Percentiles rank a stretch among this genome's conserved stretches.
Evolutionary conservation across 2,329 filamentous ascomycete species (phyloP).

Genomic region (Emergomyces orientalis): DNA sequence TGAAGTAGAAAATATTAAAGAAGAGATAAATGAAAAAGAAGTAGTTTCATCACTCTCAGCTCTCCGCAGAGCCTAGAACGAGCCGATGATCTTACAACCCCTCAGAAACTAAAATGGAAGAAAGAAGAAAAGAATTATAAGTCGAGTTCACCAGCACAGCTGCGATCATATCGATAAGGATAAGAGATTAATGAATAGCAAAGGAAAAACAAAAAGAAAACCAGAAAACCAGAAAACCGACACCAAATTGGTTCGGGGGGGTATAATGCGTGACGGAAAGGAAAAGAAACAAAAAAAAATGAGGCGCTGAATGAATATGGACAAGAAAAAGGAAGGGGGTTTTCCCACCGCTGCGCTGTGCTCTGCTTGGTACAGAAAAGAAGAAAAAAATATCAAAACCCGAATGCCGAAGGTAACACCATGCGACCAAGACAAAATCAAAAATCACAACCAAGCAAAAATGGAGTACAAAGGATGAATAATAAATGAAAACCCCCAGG

Average conservation of each 20-base stretch:
- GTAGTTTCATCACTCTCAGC: background rate
- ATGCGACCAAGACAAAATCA: background rate
- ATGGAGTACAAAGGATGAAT: background rate
- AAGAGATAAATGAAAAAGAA: background rate
- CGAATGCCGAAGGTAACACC: conserved; percentile 1
- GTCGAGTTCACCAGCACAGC: background rate
- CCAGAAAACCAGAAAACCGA: background rate
- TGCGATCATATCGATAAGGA: background rate
- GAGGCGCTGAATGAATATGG: background rate
- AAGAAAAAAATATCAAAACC: background rate
- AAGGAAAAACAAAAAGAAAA: background rate
- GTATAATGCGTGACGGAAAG: background rate
- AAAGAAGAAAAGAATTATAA: background rate
- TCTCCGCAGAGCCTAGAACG: background rate
- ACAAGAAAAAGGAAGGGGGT: background rate
- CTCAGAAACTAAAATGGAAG: background rate
- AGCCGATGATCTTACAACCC: background rate
- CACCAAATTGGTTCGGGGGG: background rate
- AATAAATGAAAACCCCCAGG: background rate
- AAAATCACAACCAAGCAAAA: too few relatives aligned
- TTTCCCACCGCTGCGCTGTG: background rate
- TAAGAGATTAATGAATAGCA: background rate
- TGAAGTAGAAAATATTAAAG: too few relatives aligned
- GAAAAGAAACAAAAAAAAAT: background rate
- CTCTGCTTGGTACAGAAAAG: background rate